These are phyloP conservation scores for Ligustrum vulgare DNA, from an alignment of 257 asterid species.

Conservation along the genomic window DNA sequence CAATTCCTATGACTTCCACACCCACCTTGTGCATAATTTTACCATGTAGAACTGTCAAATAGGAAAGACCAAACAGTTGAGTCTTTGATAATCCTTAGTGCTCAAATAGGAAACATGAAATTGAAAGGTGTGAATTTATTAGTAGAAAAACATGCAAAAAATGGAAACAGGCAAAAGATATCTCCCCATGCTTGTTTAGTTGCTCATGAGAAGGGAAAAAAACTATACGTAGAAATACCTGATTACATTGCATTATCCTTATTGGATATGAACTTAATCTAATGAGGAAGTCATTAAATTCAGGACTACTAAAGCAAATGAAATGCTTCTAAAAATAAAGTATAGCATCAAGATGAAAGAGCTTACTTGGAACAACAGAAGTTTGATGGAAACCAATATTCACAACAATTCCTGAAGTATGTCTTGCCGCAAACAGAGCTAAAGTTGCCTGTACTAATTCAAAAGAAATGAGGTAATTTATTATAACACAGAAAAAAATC, in stretches of 20 bases:
- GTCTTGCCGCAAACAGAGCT: constrained; percentile 88
- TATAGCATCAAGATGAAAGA: constrained; percentile 14
- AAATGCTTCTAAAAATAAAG: constrained; percentile 16
- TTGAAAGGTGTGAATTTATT: neutral
- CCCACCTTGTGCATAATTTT: constrained; percentile 88
- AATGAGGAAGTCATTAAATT: neutral
- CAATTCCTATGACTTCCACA: constrained; percentile 83
- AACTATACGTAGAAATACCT: neutral
- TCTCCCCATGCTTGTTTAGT: neutral
- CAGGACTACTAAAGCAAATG: neutral
- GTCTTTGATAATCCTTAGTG: neutral
- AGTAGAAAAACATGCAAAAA: neutral
- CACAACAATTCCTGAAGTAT: constrained; percentile 89
- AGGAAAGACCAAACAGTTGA: constrained; percentile 8
- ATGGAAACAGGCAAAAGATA: neutral
- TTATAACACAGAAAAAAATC: constrained; percentile 4
- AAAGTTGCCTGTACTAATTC: constrained; percentile 64
- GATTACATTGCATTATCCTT: neutral
- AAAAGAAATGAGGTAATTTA: constrained; percentile 6
- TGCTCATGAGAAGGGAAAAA: neutral
- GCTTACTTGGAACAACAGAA: constrained; percentile 87
- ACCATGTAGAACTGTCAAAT: constrained; percentile 69
- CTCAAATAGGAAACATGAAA: neutral
- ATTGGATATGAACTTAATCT: neutral
- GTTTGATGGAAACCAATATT: constrained; percentile 95